Percentiles rank a stretch among this genome's conserved stretches.
phyloP scores from a whole-genome alignment of 2,329 filamentous ascomycete genomes.

The Pseudogymnoascus sp. region DNA sequence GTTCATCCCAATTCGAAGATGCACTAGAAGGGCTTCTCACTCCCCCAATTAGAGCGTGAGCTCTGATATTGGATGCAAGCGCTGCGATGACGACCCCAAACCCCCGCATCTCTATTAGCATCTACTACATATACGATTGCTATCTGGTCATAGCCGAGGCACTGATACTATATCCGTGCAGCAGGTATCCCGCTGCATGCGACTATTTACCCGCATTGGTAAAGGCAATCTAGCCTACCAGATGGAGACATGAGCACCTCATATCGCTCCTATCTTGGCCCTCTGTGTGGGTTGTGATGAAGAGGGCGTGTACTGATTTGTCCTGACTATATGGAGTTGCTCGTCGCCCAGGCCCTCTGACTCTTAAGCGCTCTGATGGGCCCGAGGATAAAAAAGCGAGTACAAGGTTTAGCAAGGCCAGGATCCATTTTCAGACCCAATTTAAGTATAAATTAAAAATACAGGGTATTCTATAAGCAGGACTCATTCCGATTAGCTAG shows the following conservation, averaged over 20 bases:
- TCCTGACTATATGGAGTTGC: background rate
- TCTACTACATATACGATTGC: background rate
- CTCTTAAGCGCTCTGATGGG: background rate
- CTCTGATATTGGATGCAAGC: background rate
- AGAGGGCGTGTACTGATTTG: background rate
- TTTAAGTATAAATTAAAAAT: background rate
- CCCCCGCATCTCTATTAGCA: background rate
- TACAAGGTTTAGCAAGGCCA: background rate
- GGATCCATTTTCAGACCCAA: background rate
- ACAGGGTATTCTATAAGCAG: background rate
- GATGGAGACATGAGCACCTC: background rate
- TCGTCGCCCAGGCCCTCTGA: background rate
- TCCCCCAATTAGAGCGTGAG: background rate
- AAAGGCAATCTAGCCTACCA: background rate
- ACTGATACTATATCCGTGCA: background rate
- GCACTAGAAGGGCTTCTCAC: background rate
- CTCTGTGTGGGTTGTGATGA: background rate
- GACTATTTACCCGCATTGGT: background rate
- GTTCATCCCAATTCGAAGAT: background rate
- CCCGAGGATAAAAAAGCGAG: background rate
- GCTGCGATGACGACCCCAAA: background rate
- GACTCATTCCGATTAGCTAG: background rate
- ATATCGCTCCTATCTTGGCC: too few species aligned
- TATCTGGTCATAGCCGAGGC: background rate
- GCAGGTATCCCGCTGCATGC: background rate